Evolutionary conservation across 176 grass and related monocot genomes (phyloP), one percentile per base, ranked within the genome.

Genomic region (Carex kokanica): DNA sequence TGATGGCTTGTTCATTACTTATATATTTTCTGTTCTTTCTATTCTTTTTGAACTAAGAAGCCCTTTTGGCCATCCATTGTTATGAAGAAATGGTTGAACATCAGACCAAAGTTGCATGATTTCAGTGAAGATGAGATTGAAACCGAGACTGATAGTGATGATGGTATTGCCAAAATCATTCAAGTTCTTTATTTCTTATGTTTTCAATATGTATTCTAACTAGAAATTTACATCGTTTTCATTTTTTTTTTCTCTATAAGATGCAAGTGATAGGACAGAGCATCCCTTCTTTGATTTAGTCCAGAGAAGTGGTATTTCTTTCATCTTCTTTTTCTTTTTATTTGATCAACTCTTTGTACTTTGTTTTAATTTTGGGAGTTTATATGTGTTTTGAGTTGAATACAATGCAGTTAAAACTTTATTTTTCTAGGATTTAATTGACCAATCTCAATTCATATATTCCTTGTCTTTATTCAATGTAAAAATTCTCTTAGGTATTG

Each of bases 81-180:
- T 43, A 79, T 89, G 89, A 91, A 72, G 61, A 94, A 94, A 86
- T 94, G 87, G 89, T 73, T 94, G 77, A 94, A 94, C 82, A 94
- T 91, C 61, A 89, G 72, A 87, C 87, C 92, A 7, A 94, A 94
- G 67, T 68, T 91, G 75, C 80, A 91, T 72, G 92, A 91, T 75
- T 94, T 94, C 87, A 94, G 92, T 63, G 89, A 91, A 87, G 92
- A 91, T 68, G 92, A 94, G 86, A 43, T 88, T 52, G 92, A 89
- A 60, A 86, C 89, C 11, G 83, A 90, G 65, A 86, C 82, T 4
- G 89, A 89, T 20, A 87, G 87, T 21, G 89, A 89, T 23, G 89
- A 89, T 78, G 88, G 85, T 78, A 86, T 58, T 81, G 60, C 13
- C 38, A 79, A 41, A 73, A 38, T 49, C 60, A 36, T 69, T 36